A percentile compares a stretch with the other conserved stretches of the same genome.
These are phyloP conservation scores for Sedum album DNA, from an alignment of 164 flowering plant species.

Conservation along the genomic window DNA sequence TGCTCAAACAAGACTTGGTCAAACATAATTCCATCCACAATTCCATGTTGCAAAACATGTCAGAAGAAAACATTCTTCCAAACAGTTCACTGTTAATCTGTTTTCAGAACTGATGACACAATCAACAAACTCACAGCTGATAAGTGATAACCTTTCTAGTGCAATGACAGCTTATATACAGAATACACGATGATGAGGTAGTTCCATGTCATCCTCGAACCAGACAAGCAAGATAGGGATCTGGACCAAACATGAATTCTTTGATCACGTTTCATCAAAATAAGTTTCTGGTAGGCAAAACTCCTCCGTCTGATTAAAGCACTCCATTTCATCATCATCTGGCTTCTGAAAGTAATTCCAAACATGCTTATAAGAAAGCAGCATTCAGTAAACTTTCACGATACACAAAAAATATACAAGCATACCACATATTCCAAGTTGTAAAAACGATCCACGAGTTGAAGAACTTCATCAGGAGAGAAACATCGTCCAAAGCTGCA, in stretches of 20 bases:
- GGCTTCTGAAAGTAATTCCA: conserved; percentile 48
- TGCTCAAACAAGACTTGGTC: too few relatives aligned
- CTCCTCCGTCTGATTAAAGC: conserved; percentile 70
- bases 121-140: too few relatives aligned
- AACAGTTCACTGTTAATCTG: too few relatives aligned
- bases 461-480: conserved; percentile 84
- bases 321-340: conserved; percentile 74
- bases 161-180: too few relatives aligned
- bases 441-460: conserved; percentile 88
- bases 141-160: too few relatives aligned
- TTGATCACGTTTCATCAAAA: conserved; percentile 50
- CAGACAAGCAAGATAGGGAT: neutral
- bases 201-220: too few relatives aligned
- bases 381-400: neutral
- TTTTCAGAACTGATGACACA: too few relatives aligned
- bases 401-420: neutral
- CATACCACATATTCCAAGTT: conserved; percentile 90
- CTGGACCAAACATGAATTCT: neutral
- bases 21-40: too few relatives aligned
- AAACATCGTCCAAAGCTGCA: conserved; percentile 70
- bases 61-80: too few relatives aligned
- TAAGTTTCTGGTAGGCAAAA: conserved; percentile 69
- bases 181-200: neutral
- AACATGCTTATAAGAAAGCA: neutral
- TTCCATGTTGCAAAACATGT: too few relatives aligned